Percentiles rank a stretch among this genome's conserved stretches.
These are phyloP conservation scores for Tetrahymena thermophila DNA, from an alignment of 73 alveolate species.

Conservation along the genomic window DNA sequence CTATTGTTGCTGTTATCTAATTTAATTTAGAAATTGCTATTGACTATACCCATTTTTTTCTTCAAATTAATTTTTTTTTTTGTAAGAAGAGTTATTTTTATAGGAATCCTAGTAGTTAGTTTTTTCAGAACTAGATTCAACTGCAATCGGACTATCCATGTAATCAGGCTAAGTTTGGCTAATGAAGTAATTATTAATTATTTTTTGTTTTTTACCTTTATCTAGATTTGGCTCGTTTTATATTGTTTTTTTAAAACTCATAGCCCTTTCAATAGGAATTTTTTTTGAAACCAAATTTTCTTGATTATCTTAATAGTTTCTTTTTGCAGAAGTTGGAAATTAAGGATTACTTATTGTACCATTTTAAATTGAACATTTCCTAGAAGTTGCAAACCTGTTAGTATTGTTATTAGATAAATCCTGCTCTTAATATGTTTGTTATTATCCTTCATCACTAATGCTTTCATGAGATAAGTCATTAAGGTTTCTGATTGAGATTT, in stretches of 20 bases:
- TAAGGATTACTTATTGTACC: neutral
- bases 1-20: neutral
- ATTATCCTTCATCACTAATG: neutral
- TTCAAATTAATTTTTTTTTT: neutral
- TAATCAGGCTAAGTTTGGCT: neutral
- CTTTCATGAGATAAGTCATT: neutral
- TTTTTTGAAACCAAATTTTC: neutral
- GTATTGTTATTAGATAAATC: neutral
- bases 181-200: neutral
- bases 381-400: neutral
- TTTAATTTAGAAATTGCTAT: too few species aligned
- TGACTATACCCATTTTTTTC: neutral
- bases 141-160: neutral
- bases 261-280: neutral
- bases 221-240: neutral
- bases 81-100: neutral
- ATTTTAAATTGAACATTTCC: neutral
- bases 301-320: neutral
- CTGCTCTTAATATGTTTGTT: neutral
- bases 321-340: neutral
- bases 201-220: neutral
- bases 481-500: neutral
- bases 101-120: neutral
- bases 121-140: neutral
- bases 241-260: neutral